Conservation (phyloP, 805 yeast genomes). For the Kuraishia piskuri region DNA sequence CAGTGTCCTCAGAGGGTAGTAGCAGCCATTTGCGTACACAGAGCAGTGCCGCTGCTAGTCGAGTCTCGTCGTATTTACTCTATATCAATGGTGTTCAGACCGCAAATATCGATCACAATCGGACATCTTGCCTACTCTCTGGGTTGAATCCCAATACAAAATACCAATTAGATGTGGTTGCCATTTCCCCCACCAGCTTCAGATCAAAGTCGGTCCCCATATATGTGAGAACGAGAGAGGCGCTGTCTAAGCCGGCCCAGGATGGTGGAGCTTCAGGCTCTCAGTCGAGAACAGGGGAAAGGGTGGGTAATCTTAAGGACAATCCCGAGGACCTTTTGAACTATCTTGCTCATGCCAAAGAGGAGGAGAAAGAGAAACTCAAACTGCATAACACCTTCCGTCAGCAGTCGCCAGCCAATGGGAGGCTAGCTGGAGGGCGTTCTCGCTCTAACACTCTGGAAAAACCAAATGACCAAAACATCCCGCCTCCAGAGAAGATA, state of each 20-base stretch:
- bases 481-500: slow-evolving; percentile 11
- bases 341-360: slow-evolving; percentile 20
- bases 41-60: slow-evolving; percentile 5
- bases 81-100: slow-evolving; percentile 32
- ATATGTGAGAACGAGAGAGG: slow-evolving; percentile 28
- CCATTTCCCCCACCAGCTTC: slow-evolving; percentile 29
- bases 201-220: slow-evolving; percentile 32
- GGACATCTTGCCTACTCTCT: slow-evolving; percentile 25
- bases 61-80: slow-evolving; percentile 26
- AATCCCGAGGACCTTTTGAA: slow-evolving; percentile 29
- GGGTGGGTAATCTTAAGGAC: slow-evolving; percentile 15
- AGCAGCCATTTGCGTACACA: not conserved
- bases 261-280: slow-evolving; percentile 10
- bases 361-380: slow-evolving; percentile 20
- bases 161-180: slow-evolving; percentile 34
- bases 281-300: slow-evolving; percentile 7
- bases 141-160: slow-evolving; percentile 24
- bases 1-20: not conserved
- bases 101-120: slow-evolving; percentile 23
- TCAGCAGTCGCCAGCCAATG: slow-evolving; percentile 12
- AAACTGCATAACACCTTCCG: slow-evolving; percentile 20
- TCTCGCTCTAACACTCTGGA: slow-evolving; percentile 28
- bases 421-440: slow-evolving; percentile 15
- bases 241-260: slow-evolving; percentile 1
- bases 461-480: slow-evolving; percentile 9